Evolutionary conservation across 2,329 filamentous ascomycete species (phyloP).

Genomic region (Exophiala sp.): DNA sequence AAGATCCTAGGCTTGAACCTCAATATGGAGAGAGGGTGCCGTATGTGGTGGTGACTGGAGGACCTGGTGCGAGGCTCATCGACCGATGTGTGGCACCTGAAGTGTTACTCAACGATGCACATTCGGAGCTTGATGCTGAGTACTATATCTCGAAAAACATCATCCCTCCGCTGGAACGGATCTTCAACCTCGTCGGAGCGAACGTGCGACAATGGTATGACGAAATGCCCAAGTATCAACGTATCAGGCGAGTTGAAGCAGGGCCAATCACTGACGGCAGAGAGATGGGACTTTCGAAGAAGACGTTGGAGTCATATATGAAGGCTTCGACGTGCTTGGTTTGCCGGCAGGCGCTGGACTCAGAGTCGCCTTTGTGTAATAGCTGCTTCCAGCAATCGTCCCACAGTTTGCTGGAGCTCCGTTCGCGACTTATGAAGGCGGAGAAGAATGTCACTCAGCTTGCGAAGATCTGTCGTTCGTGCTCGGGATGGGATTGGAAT

Average conservation of each 20-base stretch:
- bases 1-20: slow-evolving; percentile 80
- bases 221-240: slow-evolving; percentile 89
- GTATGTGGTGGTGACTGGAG: slow-evolving; percentile 87
- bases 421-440: slow-evolving; percentile 57
- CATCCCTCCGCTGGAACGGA: slow-evolving; percentile 89
- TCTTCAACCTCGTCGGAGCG: slow-evolving; percentile 93
- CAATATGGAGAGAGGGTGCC: slow-evolving; percentile 94
- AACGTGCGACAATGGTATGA: slow-evolving; percentile 91
- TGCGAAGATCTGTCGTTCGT: slow-evolving; percentile 71
- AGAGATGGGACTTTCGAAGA: slow-evolving; percentile 48
- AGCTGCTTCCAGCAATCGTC: slow-evolving; percentile 41
- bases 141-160: slow-evolving; percentile 97
- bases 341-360: slow-evolving; percentile 61
- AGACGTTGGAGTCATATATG: slow-evolving; percentile 94
- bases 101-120: slow-evolving; percentile 69
- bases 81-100: slow-evolving; percentile 90
- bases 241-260: slow-evolving; percentile 61
- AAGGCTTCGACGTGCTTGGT: slow-evolving; percentile 73
- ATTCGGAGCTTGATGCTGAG: slow-evolving; percentile 81
- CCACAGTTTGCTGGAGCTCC: slow-evolving; percentile 62
- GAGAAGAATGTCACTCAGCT: slow-evolving; percentile 65
- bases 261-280: slow-evolving; percentile 31
- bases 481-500: slow-evolving; percentile 66
- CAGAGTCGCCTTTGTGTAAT: slow-evolving; percentile 38
- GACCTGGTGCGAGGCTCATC: slow-evolving; percentile 77